Evolutionary conservation across 1,284 basidiomycete genomes (phyloP).

Genomic region (Trichosporon coremiiforme): DNA sequence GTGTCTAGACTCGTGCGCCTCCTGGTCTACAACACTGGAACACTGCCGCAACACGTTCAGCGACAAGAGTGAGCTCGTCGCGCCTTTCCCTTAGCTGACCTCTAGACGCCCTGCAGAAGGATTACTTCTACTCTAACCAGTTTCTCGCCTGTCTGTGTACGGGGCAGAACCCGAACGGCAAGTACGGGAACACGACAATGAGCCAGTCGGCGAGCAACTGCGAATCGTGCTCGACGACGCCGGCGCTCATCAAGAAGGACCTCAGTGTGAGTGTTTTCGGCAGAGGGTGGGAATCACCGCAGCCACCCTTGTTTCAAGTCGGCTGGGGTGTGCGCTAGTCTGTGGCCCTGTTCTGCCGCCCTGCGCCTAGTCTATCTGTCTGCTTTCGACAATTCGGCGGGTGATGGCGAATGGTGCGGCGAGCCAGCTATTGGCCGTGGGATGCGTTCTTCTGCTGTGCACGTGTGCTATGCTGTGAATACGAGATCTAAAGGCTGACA

Average conservation of each 20-base stretch:
- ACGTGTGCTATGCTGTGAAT: neutral
- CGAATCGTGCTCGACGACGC: conserved; percentile 43
- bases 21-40: conserved; percentile 26
- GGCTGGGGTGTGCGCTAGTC: neutral
- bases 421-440: neutral
- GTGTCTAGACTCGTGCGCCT: conserved; percentile 20
- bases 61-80: conserved; percentile 24
- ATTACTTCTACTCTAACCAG: conserved; percentile 38
- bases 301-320: conserved; percentile 7
- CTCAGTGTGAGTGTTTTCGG: conserved; percentile 39
- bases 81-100: neutral
- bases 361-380: neutral
- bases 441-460: neutral
- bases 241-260: conserved; percentile 37
- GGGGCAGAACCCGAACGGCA: conserved; percentile 30
- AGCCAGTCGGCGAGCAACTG: conserved; percentile 37
- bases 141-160: conserved; percentile 46
- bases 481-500: neutral
- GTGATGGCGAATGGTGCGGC: neutral
- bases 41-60: conserved; percentile 27
- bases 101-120: conserved; percentile 2
- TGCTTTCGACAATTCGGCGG: neutral
- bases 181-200: conserved; percentile 37
- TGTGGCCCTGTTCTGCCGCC: neutral
- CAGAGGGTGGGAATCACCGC: neutral